Conservation (phyloP, 2,329 filamentous ascomycete genomes). For the Cucurbitaria berberidis region DNA sequence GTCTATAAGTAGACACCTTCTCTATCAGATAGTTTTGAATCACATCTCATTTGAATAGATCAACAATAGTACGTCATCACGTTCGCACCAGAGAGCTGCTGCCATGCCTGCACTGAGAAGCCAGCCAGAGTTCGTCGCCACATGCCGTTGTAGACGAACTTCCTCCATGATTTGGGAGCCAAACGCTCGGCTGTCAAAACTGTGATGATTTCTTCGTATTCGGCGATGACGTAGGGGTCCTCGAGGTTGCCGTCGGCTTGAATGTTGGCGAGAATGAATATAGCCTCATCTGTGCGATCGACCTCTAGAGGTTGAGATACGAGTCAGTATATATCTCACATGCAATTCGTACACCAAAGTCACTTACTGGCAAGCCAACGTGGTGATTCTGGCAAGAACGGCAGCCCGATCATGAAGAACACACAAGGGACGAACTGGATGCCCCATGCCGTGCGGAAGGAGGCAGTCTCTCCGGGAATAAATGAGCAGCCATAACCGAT, state of each 20-base stretch:
- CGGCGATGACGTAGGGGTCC: slow-evolving; percentile 56
- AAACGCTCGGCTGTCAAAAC: slow-evolving; percentile 51
- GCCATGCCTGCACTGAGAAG: slow-evolving; percentile 64
- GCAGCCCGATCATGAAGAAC: slow-evolving; percentile 53
- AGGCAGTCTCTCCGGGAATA: slow-evolving; percentile 46
- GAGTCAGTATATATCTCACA: too few relatives aligned
- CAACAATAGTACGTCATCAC: slow-evolving; percentile 59
- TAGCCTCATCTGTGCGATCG: slow-evolving; percentile 54
- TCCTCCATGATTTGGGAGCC: slow-evolving; percentile 50
- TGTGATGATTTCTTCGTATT: slow-evolving; percentile 56
- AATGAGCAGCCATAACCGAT: slow-evolving; percentile 56
- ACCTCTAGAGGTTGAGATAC: slow-evolving; percentile 37
- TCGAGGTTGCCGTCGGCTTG: slow-evolving; percentile 54
- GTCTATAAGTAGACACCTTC: too few relatives aligned
- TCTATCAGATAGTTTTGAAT: too few relatives aligned
- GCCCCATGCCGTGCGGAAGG: slow-evolving; percentile 56
- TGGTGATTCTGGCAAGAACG: slow-evolving; percentile 56
- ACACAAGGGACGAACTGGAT: slow-evolving; percentile 55
- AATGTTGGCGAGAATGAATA: slow-evolving; percentile 53
- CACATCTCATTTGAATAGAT: too few relatives aligned
- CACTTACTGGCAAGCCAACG: slow-evolving; percentile 60
- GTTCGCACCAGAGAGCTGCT: slow-evolving; percentile 54
- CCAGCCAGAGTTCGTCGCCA: slow-evolving; percentile 64
- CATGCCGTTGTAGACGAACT: slow-evolving; percentile 62
- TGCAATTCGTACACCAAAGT: too few relatives aligned